Evolutionary conservation across 768 basidiomycete species (phyloP), one percentile per base, ranked within the genome.

Genomic region (Rhizopogon sp.): DNA sequence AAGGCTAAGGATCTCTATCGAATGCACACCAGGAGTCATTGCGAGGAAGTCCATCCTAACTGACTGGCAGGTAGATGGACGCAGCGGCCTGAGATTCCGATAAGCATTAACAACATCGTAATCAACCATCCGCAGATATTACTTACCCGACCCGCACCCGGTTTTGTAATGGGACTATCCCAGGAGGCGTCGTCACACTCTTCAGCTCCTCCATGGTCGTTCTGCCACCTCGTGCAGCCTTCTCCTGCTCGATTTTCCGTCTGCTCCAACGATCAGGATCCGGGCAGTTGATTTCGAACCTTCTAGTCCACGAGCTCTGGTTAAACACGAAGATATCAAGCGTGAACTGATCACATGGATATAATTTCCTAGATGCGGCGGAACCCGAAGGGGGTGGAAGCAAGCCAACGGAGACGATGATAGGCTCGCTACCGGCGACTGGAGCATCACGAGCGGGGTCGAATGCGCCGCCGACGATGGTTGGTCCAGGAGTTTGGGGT

Each of bases 311-410:
- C 43, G 80, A 73, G 43, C 82, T 85, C 70, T 85, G 86, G 62
- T 93, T 94, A 62, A 87, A 93, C 53, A 93, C 89, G 62, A 94
- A 93, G 3, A 93, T 85, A 57, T 94, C 91, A 62, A 94, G 69
- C 50, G 84, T 85, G 66, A 94, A 94, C 49, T 79, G 74, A 61
- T 90, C 84, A 28, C 87, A 73, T 16, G 88, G 88, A 58, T 82
- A 86, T 63, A 93, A 83, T 70, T 75, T 82, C 57, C 71, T 77
- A 2, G 33, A 37, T 14, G 42, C 31, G 51, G 56, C 9, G 33
- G 57, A 54, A 37, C 60, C 56, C 45, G 61, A 60, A 10, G 62
- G 63, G 1, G 64, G 55, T 9, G 66, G 67, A 20, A 75, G 64
- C 29, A 80, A 66, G 14, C 86, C 86, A 10, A 89, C 83, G 11